Evolutionary conservation across 352 stramenopile species (phyloP).

Genomic region (Globisporangium heterothallicum): DNA sequence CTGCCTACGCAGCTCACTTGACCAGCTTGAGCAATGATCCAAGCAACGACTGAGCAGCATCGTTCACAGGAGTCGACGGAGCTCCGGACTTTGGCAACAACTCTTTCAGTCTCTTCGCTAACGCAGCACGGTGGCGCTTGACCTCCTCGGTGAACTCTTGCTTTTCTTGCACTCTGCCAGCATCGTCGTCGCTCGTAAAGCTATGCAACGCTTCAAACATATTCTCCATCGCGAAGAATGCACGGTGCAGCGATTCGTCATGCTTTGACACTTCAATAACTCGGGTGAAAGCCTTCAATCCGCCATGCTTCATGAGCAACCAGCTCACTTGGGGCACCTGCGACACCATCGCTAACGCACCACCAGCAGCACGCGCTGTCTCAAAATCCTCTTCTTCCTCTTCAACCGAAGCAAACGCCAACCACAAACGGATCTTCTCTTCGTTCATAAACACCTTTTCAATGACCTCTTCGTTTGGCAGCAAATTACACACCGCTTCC

Average conservation of each 20-base stretch:
- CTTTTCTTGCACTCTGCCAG: constrained; percentile 40
- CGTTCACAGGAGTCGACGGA: constrained; percentile 26
- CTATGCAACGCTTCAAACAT: constrained; percentile 42
- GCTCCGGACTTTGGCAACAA: constrained; percentile 18
- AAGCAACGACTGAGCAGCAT: constrained; percentile 48
- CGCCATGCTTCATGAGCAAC: constrained; percentile 64
- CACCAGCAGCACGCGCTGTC: constrained; percentile 87
- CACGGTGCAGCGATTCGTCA: constrained; percentile 67
- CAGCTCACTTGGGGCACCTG: constrained; percentile 69
- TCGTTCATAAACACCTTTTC: constrained; percentile 90
- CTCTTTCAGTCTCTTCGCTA: constrained; percentile 36
- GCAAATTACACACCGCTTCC: constrained; percentile 95
- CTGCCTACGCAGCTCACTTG: constrained; percentile 1
- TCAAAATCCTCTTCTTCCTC: constrained; percentile 90
- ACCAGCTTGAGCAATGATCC: constrained; percentile 28
- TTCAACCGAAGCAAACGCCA: constrained; percentile 90
- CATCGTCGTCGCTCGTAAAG: constrained; percentile 1
- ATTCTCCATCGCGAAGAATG: constrained; percentile 73
- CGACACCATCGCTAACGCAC: constrained; percentile 92
- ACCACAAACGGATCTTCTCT: constrained; percentile 92
- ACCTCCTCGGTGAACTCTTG: constrained; percentile 35
- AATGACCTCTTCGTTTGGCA: constrained; percentile 92
- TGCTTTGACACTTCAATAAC: constrained; percentile 51
- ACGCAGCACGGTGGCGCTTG: constrained; percentile 21
- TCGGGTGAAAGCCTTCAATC: constrained; percentile 42